Evolutionary conservation across 2,329 filamentous ascomycete genomes (phyloP), one percentile per base, ranked within the genome.

Genomic region (Chaetomium globosum): DNA sequence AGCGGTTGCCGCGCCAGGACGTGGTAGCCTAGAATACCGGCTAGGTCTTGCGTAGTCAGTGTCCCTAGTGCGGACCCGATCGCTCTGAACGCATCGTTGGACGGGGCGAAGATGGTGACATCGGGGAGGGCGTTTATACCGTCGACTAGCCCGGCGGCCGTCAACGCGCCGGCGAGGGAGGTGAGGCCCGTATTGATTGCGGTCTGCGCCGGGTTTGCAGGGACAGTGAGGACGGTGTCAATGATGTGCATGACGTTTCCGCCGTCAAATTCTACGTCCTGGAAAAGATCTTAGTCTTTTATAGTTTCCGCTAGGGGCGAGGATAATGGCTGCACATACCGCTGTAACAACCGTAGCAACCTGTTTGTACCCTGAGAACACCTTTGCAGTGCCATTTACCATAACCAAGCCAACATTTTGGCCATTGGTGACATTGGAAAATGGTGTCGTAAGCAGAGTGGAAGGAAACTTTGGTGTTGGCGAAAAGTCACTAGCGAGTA

Each of bases 81-180:
- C 31, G 78, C 75, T 48, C 81, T 77, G 77, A 89, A 87, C 9
- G 87, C 87, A 1, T 78, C 77, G 73, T 89, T 87, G 71, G 79
- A 80, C 1, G 88, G 88, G 0, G 85, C 87, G 68, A 90, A 89
- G 68, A 90, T 80, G 61, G 88, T 90, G 23, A 89, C 69, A 71
- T 87, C 80, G 33, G 72, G 71, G 19, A 78, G 72, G 6, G 69
- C 71, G 71, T 81, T 75, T 43, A 87, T 72, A 10, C 76, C 74
- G 19, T 77, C 71, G 30, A 78, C 74, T 9, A 85, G 77, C 43
- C 79, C 77, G n/a, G 79, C 77, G 1, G 75, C 73, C 43, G 75
- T 75, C 56, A 87, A 75, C 12, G 84, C 80, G 30, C 82, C 79
- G 31, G 80, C 75, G 19, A 80, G 75, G 10, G 81, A 77, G 4